Conservation (phyloP, 768 basidiomycete genomes). For the Hericium coralloides region DNA sequence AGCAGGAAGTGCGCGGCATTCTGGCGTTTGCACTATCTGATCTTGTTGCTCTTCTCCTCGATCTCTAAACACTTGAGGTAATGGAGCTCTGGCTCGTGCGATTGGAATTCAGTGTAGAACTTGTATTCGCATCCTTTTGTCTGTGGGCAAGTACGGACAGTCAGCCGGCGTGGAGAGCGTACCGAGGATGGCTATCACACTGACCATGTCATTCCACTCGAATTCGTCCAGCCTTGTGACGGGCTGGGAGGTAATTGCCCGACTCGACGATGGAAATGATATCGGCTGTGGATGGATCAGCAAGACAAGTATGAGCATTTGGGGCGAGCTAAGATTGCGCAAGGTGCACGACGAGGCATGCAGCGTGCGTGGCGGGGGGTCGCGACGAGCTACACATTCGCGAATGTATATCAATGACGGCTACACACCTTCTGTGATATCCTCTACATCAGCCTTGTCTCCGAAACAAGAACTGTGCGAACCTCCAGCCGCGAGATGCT, state of each 20-base stretch:
- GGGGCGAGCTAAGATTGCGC: neutral
- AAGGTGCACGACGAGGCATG: neutral
- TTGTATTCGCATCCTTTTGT: constrained; percentile 99
- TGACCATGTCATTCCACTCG: constrained; percentile 93
- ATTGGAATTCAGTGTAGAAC: constrained; percentile 99
- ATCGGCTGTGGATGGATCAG: constrained; percentile 59
- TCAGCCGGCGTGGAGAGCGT: neutral
- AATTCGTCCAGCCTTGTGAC: constrained; percentile 98
- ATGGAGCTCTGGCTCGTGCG: constrained; percentile 99
- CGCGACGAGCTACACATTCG: too few relatives aligned
- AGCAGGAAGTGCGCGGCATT: constrained; percentile 95
- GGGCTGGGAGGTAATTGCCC: constrained; percentile 91
- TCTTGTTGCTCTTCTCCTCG: constrained; percentile 99
- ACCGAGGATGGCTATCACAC: constrained; percentile 18
- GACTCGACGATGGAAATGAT: constrained; percentile 99
- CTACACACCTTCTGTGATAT: too few relatives aligned
- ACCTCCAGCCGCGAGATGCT: constrained; percentile 87
- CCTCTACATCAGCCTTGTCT: constrained; percentile 99
- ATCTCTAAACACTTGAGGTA: constrained; percentile 99
- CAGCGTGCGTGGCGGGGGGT: too few relatives aligned
- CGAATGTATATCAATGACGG: too few relatives aligned
- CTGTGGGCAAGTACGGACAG: constrained; percentile 29
- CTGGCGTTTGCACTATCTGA: constrained; percentile 99
- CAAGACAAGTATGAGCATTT: constrained; percentile 2
- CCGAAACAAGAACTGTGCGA: constrained; percentile 99